Conservation (phyloP, 169 alveolate species). For the Amoebophrya sp. region DNA sequence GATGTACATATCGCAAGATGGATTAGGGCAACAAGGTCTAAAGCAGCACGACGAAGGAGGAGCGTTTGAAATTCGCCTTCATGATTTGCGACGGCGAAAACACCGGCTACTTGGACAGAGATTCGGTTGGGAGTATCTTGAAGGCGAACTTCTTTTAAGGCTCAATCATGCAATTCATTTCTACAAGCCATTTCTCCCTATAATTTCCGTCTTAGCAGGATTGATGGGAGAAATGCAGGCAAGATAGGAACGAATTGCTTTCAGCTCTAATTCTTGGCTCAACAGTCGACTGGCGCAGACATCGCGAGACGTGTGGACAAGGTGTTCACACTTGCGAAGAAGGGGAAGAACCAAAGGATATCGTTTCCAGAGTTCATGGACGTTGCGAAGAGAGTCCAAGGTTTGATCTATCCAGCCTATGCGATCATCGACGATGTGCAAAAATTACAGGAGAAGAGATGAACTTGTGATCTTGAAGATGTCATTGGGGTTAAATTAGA, state of each 20-base stretch:
- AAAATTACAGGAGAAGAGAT: neutral
- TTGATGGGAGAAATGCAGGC: too few relatives aligned
- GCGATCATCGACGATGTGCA: neutral
- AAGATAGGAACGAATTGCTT: too few relatives aligned
- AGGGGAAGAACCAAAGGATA: neutral
- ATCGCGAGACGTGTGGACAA: neutral
- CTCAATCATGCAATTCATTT: too few relatives aligned
- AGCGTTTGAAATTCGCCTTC: neutral
- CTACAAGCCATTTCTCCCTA: too few relatives aligned
- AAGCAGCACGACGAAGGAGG: conserved; percentile 17
- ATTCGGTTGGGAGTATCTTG: neutral
- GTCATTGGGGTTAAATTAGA: too few relatives aligned
- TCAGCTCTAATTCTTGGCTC: too few relatives aligned
- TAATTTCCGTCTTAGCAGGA: too few relatives aligned
- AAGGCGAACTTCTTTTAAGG: conserved; percentile 12
- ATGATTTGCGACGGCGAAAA: neutral
- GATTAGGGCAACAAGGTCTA: too few relatives aligned
- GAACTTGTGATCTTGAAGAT: neutral
- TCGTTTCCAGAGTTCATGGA: neutral
- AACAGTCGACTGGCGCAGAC: neutral
- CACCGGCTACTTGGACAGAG: neutral
- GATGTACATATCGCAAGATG: too few relatives aligned
- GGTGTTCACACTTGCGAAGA: neutral
- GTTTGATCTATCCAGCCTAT: neutral
- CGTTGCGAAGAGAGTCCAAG: neutral